Evolutionary conservation across 2,329 filamentous ascomycete species (phyloP).

Genomic region (Karstenula rhodostoma): DNA sequence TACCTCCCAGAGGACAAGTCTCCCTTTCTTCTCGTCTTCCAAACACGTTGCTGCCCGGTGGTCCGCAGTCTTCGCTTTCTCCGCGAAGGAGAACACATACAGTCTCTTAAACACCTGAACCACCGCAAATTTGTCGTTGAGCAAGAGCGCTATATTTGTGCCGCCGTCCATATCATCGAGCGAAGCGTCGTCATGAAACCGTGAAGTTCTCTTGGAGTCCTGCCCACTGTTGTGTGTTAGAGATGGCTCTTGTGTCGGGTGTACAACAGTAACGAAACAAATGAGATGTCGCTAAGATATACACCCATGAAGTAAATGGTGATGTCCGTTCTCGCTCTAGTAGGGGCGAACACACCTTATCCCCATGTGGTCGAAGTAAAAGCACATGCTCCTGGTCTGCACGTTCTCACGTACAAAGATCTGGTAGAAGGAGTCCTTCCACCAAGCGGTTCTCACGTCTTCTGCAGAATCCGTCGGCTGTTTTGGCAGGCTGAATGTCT

Average conservation of each 20-base stretch:
- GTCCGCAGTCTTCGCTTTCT: background rate
- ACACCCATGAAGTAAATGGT: too few species aligned
- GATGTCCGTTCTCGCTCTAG: too few species aligned
- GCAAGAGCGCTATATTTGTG: background rate
- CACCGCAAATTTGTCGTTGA: conserved; percentile 17
- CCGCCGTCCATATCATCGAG: background rate
- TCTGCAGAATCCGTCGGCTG: background rate
- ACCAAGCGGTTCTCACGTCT: conserved; percentile 12
- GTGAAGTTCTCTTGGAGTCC: too few species aligned
- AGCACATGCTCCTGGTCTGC: background rate
- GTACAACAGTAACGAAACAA: background rate
- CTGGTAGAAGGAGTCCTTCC: conserved; percentile 22
- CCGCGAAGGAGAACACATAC: conserved; percentile 10
- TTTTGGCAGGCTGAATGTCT: conserved; percentile 1
- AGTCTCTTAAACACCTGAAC: conserved; percentile 1
- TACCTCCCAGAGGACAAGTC: background rate
- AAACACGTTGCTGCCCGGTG: background rate
- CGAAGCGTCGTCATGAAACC: background rate
- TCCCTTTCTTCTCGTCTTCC: background rate
- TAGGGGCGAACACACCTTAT: conserved; percentile 4
- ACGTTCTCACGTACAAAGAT: background rate
- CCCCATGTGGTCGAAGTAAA: conserved; percentile 7
- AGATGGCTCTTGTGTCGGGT: background rate
- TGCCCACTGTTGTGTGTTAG: conserved; percentile 8
- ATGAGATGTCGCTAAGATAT: too few species aligned